Base-by-base conservation (phyloP, 1,284 basidiomycete genomes). In the Fomitopsis schrenkii region DNA sequence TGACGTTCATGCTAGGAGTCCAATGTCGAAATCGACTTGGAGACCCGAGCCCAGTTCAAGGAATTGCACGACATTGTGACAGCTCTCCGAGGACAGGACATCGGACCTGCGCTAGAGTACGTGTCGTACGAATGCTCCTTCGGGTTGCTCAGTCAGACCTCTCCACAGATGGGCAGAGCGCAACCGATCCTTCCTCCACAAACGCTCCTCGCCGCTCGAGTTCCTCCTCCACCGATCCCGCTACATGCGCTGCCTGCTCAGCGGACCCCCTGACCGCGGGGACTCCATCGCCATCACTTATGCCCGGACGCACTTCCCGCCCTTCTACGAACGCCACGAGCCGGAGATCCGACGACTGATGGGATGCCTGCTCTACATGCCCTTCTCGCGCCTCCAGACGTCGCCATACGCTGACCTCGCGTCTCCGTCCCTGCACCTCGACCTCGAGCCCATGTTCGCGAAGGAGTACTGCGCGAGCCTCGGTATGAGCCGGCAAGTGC, bases 391-490 rank as follows among this genome's bases (percentile, higher is more conserved):
- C 56, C 77, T 93, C 35, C 79, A 87, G 61, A 74, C 69, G 8
- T 93, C 91, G 1, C 88, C 90, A 0, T 95, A 95, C 68, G 81
- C 85, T 19, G 87, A 93, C 64, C 78, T 95, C 30, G 84, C 86
- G 0, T 84, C 82, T 0, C 84, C 87, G 0, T 80, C 83, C 1
- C 72, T 93, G 10, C 91, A 94, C 70, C 79, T 84, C 19, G 89
- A 93, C 59, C 78, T 98, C 22, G 88, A 91, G 65, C 86, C 88
- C 3, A 79, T 94, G 67, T 97, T 98, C 72, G 87, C 88, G 28
- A 88, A 87, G 65, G 96, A 97, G 70, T 98, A 92, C 70, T 97
- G 95, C 72, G 89, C 94, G 4, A 85, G 83, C 66, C 78, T 95
- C 35, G 91, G 91, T 3, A 91, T 96, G 87, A 91, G 95, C 63